phyloP scores from a whole-genome alignment of 2,329 filamentous ascomycete species.

The Curvularia eragrostidis region DNA sequence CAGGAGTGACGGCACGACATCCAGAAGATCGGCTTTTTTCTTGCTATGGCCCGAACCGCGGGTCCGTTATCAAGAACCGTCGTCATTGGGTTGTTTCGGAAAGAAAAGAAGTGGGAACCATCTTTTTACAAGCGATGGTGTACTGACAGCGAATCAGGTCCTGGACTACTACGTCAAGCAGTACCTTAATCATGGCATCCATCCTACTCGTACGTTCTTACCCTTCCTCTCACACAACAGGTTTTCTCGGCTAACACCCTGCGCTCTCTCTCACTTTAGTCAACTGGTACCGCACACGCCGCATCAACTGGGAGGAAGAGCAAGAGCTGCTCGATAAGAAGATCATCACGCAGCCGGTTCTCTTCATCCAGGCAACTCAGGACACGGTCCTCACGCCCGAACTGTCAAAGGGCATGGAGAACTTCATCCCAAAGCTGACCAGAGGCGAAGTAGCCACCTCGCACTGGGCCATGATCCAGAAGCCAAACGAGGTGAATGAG shows the following conservation, averaged over 20 bases:
- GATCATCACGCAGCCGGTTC: conserved; percentile 57
- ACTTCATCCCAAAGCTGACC: conserved; percentile 68
- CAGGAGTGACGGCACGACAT: conserved; percentile 6
- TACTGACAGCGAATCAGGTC: conserved; percentile 57
- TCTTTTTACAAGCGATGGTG: conserved; percentile 10
- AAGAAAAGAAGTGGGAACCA: conserved; percentile 5
- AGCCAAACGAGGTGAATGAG: conserved; percentile 71
- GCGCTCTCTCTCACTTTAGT: conserved; percentile 52
- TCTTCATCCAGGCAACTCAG: conserved; percentile 75
- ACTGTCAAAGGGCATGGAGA: conserved; percentile 75
- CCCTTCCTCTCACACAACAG: neutral
- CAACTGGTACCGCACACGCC: conserved; percentile 84
- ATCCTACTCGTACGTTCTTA: conserved; percentile 67
- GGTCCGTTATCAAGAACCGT: conserved; percentile 2
- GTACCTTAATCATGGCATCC: conserved; percentile 74
- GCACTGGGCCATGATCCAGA: conserved; percentile 87
- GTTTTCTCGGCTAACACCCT: conserved; percentile 1
- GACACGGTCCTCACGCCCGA: conserved; percentile 76
- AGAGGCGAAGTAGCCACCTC: conserved; percentile 69
- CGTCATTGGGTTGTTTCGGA: conserved; percentile 12
- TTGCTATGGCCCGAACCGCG: neutral
- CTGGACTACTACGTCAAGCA: conserved; percentile 77
- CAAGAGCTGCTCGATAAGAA: conserved; percentile 44
- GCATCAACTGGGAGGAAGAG: conserved; percentile 81
- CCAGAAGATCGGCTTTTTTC: conserved; percentile 14